phyloP scores from a whole-genome alignment of 805 yeast genomes.

The Yamadazyma olivae region DNA sequence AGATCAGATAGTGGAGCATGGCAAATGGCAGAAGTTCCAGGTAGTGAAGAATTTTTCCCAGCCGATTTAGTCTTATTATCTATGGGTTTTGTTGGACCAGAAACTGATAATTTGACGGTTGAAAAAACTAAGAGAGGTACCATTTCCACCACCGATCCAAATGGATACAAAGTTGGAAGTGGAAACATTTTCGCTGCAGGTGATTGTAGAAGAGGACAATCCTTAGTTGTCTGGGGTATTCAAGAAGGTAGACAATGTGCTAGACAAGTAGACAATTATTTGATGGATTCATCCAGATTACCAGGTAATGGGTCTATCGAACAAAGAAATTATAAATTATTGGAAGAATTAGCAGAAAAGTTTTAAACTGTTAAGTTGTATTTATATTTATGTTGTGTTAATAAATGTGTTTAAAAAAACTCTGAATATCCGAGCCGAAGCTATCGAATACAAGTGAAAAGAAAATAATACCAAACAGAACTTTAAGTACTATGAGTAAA shows the following conservation, averaged over 20 bases:
- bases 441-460: no score
- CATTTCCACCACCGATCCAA: constrained; percentile 58
- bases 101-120: constrained; percentile 67
- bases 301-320: constrained; percentile 95
- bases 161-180: constrained; percentile 60
- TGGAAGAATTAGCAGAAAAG: constrained; percentile 73
- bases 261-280: constrained; percentile 77
- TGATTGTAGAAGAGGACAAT: constrained; percentile 98
- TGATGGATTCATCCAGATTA: constrained; percentile 75
- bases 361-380: constrained; percentile 23
- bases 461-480: no score
- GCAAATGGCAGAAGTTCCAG: constrained; percentile 98
- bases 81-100: constrained; percentile 98
- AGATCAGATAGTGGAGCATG: constrained; percentile 93
- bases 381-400: neutral
- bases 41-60: constrained; percentile 88
- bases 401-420: neutral
- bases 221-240: constrained; percentile 98
- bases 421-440: no score
- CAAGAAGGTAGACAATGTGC: constrained; percentile 99
- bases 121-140: constrained; percentile 84
- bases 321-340: constrained; percentile 72
- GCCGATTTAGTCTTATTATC: constrained; percentile 93
- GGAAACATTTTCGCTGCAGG: constrained; percentile 91
- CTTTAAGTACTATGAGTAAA: no score